phyloP scores from a whole-genome alignment of 306 rosid genomes.

The Arachis stenosperma region DNA sequence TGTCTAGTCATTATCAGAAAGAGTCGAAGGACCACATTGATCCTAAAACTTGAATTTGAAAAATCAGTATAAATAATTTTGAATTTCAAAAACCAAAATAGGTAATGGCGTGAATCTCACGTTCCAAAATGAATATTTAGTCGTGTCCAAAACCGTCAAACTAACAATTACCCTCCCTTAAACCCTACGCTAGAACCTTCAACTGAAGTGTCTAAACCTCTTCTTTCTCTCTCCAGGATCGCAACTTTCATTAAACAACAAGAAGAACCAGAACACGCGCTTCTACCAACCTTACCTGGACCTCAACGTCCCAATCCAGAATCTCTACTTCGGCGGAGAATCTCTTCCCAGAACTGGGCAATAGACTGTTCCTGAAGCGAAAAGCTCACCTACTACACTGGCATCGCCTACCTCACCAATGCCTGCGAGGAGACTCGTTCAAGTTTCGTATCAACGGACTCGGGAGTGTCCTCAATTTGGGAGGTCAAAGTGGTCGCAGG shows the following conservation, averaged over 20 bases:
- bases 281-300: constrained; percentile 71
- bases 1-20: too few relatives aligned
- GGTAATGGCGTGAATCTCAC: too few relatives aligned
- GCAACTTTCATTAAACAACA: neutral
- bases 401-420: constrained; percentile 62
- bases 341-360: constrained; percentile 62
- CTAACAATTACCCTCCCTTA: too few relatives aligned
- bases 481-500: constrained; percentile 60
- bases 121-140: too few relatives aligned
- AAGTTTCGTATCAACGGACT: constrained; percentile 63
- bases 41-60: too few relatives aligned
- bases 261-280: constrained; percentile 39
- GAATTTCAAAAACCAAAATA: too few relatives aligned
- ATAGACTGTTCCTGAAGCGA: constrained; percentile 73
- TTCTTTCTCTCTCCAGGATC: neutral
- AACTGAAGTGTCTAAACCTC: neutral
- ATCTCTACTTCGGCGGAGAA: constrained; percentile 65
- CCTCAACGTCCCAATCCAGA: constrained; percentile 60
- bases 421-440: constrained; percentile 56
- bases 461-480: constrained; percentile 55
- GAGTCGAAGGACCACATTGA: too few relatives aligned
- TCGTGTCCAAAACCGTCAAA: too few relatives aligned
- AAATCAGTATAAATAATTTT: too few relatives aligned
- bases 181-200: neutral
- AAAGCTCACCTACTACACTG: constrained; percentile 70